Evolutionary conservation across 495 filamentous ascomycete genomes (phyloP).

Genomic region (Penicillium crystallinum): DNA sequence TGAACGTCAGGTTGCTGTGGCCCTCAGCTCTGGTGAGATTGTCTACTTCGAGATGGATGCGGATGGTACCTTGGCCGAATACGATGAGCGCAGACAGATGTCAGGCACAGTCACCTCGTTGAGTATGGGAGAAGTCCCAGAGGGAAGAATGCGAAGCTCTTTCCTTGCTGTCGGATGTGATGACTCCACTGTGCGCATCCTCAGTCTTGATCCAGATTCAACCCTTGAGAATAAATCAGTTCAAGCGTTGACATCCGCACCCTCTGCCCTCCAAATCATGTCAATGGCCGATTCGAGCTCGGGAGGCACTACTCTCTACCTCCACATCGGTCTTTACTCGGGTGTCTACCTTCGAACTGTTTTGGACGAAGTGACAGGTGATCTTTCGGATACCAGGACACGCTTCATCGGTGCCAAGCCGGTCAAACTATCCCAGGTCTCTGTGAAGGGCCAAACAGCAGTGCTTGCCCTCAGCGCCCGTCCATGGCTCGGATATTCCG

Average conservation of each 20-base stretch:
- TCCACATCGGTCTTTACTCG: conserved; percentile 93
- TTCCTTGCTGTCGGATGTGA: conserved; percentile 96
- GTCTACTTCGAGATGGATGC: conserved; percentile 96
- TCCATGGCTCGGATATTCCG: conserved; percentile 88
- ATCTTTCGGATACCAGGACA: conserved; percentile 87
- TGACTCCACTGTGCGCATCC: conserved; percentile 89
- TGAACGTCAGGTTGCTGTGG: conserved; percentile 86
- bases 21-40: conserved; percentile 90
- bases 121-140: conserved; percentile 88
- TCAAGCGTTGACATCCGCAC: conserved; percentile 84
- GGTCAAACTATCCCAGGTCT: conserved; percentile 79
- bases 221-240: conserved; percentile 90
- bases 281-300: conserved; percentile 85
- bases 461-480: conserved; percentile 86
- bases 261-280: conserved; percentile 88
- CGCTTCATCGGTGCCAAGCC: conserved; percentile 88
- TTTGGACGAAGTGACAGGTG: conserved; percentile 88
- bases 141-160: conserved; percentile 76
- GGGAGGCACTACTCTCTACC: conserved; percentile 73
- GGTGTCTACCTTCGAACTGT: conserved; percentile 94
- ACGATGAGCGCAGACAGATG: conserved; percentile 94
- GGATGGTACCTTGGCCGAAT: conserved; percentile 86
- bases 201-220: conserved; percentile 83
- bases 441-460: conserved; percentile 77
- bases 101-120: conserved; percentile 91